Percentiles rank a stretch among this genome's conserved stretches.
These are phyloP conservation scores for Suillus alpinus DNA, from an alignment of 768 basidiomycete species.

Conservation along the genomic window DNA sequence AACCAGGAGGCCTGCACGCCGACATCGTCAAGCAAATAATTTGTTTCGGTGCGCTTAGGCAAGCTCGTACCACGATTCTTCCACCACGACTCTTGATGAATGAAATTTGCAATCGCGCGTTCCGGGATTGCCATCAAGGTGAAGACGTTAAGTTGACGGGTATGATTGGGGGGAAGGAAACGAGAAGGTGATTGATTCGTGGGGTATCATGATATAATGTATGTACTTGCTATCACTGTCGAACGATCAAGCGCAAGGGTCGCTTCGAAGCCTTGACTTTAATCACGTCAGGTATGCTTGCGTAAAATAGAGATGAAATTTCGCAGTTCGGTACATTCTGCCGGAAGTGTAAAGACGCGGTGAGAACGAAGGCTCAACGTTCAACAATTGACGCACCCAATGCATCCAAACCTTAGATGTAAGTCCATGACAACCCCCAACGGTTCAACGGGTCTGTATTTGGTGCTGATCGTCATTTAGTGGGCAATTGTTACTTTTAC, in stretches of 20 bases:
- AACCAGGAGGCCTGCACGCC: slow-evolving; percentile 47
- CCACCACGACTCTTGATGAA: slow-evolving; percentile 62
- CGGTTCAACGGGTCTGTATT: neutral
- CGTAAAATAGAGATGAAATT: slow-evolving; percentile 3
- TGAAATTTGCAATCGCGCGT: slow-evolving; percentile 58
- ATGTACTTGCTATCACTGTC: neutral
- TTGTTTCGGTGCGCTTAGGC: neutral
- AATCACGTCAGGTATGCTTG: neutral
- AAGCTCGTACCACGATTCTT: slow-evolving; percentile 47
- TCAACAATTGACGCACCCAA: neutral
- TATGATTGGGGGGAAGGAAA: neutral
- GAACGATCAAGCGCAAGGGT: neutral
- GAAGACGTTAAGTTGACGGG: neutral
- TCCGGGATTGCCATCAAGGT: slow-evolving; percentile 36
- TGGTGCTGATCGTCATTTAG: neutral
- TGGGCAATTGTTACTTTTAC: neutral
- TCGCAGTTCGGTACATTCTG: neutral
- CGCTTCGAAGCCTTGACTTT: neutral
- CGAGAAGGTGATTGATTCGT: neutral
- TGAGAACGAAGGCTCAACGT: slow-evolving; percentile 3
- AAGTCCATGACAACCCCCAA: neutral
- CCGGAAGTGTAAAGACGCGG: slow-evolving; percentile 3
- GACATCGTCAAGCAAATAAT: neutral
- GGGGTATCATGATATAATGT: neutral
- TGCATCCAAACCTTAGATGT: neutral